Percentiles rank a stretch among this genome's conserved stretches.
phyloP scores from a whole-genome alignment of 129 eudicot species.

The Deinandra increscens region DNA sequence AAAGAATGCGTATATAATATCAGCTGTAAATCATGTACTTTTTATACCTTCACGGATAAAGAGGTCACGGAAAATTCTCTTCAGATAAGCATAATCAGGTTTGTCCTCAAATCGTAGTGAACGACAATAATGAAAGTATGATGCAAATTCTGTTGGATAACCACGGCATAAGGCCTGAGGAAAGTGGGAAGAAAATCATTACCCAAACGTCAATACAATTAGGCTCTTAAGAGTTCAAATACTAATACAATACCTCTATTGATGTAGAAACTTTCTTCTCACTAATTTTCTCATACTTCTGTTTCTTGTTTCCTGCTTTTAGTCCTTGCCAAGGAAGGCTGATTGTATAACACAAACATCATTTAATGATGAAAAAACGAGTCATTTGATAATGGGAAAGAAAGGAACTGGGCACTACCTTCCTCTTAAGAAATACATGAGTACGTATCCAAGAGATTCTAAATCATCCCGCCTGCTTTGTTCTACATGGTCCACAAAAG shows the following conservation, averaged over 20 bases:
- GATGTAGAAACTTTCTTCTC: conserved; percentile 88
- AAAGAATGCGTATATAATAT: conserved; percentile 9
- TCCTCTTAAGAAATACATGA: conserved; percentile 91
- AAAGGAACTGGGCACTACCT: conserved; percentile 40
- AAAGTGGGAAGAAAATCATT: background rate
- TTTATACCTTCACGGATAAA: conserved; percentile 80
- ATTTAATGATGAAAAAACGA: conserved; percentile 20
- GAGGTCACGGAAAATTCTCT: conserved; percentile 87
- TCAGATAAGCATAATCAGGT: conserved; percentile 88
- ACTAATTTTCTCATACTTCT: conserved; percentile 82
- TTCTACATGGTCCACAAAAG: conserved; percentile 41
- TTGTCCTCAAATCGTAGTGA: conserved; percentile 90
- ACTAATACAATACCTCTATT: conserved; percentile 56
- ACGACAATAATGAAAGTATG: conserved; percentile 89
- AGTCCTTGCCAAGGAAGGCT: conserved; percentile 99
- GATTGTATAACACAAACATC: conserved; percentile 29
- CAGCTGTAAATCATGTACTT: background rate
- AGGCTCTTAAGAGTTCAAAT: background rate
- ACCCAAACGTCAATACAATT: background rate
- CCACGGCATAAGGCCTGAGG: conserved; percentile 73
- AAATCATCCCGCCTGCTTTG: conserved; percentile 96
- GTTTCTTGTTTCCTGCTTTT: conserved; percentile 65
- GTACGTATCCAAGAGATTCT: conserved; percentile 90
- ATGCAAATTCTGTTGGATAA: conserved; percentile 79
- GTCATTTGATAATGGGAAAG: background rate